Conservation (phyloP, 192 early-diverging fungal species). For the Linnemannia elongata region DNA sequence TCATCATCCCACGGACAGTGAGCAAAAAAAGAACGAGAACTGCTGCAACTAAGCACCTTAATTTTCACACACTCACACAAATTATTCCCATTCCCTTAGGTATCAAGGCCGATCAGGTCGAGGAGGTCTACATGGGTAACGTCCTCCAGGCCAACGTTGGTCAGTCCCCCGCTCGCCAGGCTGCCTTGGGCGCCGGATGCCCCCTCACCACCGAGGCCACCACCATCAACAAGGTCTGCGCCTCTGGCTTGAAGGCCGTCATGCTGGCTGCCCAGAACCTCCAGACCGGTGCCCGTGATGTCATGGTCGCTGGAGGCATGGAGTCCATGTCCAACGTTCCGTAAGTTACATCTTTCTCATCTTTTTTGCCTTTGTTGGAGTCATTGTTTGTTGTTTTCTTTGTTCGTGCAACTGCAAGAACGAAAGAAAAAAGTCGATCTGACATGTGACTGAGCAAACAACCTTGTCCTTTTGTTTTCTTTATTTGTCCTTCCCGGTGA, state of each 20-base stretch:
- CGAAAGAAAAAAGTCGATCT: background rate
- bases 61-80: background rate
- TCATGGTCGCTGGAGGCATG: constrained; percentile 96
- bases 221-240: constrained; percentile 99
- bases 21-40: background rate
- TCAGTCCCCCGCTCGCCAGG: constrained; percentile 96
- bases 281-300: constrained; percentile 78
- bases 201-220: constrained; percentile 90
- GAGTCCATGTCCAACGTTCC: constrained; percentile 97
- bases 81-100: constrained; percentile 45
- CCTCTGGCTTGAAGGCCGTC: constrained; percentile 97
- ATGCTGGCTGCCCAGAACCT: constrained; percentile 92
- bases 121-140: constrained; percentile 97
- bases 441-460: constrained; percentile 43
- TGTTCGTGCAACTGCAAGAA: background rate
- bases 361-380: background rate
- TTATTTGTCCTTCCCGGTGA: constrained; percentile 26
- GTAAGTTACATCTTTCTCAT: constrained; percentile 54
- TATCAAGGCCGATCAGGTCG: constrained; percentile 83
- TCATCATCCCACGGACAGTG: background rate
- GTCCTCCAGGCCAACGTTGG: constrained; percentile 91
- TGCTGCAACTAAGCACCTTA: background rate
- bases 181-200: constrained; percentile 85
- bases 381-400: background rate
- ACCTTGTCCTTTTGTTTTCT: background rate